Evolutionary conservation across 768 basidiomycete genomes (phyloP).

Genomic region (Pleurotus platypus): DNA sequence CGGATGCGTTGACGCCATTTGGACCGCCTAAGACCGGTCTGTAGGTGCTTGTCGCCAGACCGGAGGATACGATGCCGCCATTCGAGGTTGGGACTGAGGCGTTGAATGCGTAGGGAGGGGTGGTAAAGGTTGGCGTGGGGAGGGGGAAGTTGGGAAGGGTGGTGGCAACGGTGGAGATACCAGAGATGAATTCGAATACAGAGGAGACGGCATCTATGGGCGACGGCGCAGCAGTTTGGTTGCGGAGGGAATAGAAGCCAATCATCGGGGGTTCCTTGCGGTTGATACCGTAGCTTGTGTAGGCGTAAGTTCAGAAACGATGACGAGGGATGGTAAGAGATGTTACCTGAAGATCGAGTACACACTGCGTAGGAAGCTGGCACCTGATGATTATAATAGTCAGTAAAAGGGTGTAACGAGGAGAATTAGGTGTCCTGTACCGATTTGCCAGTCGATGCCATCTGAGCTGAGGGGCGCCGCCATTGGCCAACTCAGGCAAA

Average conservation of each 20-base stretch:
- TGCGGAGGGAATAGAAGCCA: constrained; percentile 64
- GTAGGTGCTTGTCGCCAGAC: constrained; percentile 73
- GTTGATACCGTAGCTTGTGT: constrained; percentile 66
- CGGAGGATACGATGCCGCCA: constrained; percentile 55
- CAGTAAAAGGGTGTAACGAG: not conserved
- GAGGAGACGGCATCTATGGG: constrained; percentile 37
- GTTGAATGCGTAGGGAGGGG: constrained; percentile 67
- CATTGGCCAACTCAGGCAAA: constrained; percentile 75
- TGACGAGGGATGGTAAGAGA: not conserved
- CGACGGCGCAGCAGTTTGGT: constrained; percentile 33
- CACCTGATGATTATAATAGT: constrained; percentile 31
- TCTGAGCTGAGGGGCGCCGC: constrained; percentile 64
- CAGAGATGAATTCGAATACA: constrained; percentile 54
- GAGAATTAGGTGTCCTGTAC: constrained; percentile 28
- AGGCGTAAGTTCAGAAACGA: no score
- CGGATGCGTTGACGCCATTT: constrained; percentile 40
- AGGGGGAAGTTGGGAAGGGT: constrained; percentile 71
- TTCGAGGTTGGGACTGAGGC: constrained; percentile 53
- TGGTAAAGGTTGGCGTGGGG: constrained; percentile 58
- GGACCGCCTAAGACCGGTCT: constrained; percentile 46
- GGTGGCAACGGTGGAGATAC: constrained; percentile 53
- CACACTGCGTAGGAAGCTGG: constrained; percentile 69
- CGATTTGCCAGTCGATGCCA: constrained; percentile 83
- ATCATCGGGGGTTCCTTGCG: constrained; percentile 71
- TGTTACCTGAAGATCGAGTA: constrained; percentile 74